Evolutionary conservation across 2,329 filamentous ascomycete genomes (phyloP).

Genomic region (Colletotrichum horii): DNA sequence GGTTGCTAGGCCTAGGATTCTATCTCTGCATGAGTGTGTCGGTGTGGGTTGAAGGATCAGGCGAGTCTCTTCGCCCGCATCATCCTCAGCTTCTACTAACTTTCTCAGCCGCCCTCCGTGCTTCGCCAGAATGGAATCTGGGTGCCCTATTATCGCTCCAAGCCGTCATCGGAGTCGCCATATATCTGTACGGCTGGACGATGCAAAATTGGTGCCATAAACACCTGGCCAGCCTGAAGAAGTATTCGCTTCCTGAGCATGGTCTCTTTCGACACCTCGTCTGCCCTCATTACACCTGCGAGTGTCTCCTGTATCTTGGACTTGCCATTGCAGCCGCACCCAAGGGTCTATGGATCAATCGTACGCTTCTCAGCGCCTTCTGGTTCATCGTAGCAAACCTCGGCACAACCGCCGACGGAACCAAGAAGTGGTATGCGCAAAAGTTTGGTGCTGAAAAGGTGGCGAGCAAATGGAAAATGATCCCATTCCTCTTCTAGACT

Average conservation of each 20-base stretch:
- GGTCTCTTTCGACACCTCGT: conserved; percentile 75
- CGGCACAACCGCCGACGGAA: conserved; percentile 79
- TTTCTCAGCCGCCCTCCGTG: background rate
- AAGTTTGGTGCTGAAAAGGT: conserved; percentile 76
- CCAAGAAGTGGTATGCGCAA: conserved; percentile 76
- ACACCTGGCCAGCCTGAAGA: conserved; percentile 73
- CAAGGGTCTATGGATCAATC: conserved; percentile 67
- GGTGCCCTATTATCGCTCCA: conserved; percentile 26
- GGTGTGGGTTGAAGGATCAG: conserved; percentile 83
- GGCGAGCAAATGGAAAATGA: conserved; percentile 73
- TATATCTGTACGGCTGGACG: conserved; percentile 73
- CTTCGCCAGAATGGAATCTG: background rate
- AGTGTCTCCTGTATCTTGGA: conserved; percentile 84
- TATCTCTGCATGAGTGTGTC: conserved; percentile 77
- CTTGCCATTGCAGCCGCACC: conserved; percentile 79
- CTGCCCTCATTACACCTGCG: conserved; percentile 91
- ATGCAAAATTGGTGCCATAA: conserved; percentile 78
- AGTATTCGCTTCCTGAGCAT: conserved; percentile 81
- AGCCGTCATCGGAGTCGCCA: conserved; percentile 58
- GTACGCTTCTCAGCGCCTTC: conserved; percentile 72
- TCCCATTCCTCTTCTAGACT: conserved; percentile 68
- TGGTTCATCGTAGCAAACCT: conserved; percentile 81
- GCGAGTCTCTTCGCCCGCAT: conserved; percentile 51
- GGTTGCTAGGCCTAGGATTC: conserved; percentile 77
- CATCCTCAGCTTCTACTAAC: background rate